Evolutionary conservation across 805 yeast genomes (phyloP).

Genomic region (Cyberlindnera japonica): DNA sequence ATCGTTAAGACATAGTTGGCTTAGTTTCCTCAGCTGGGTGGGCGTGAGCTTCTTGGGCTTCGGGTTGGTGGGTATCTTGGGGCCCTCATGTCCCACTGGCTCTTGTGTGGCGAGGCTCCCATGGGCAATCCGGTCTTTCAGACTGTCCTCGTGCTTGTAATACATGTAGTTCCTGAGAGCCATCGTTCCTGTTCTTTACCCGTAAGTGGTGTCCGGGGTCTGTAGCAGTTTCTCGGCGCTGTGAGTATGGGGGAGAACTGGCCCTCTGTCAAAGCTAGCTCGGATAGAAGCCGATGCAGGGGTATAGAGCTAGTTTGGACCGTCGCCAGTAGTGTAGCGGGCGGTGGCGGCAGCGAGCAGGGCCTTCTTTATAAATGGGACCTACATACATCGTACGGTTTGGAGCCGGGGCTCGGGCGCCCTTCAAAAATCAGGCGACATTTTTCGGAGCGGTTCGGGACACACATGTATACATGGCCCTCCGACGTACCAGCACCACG

Average conservation of each 20-base stretch:
- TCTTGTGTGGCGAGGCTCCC: slow-evolving; percentile 1
- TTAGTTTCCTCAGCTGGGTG: slow-evolving; percentile 26
- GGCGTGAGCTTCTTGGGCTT: slow-evolving; percentile 27
- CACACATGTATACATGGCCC: neutral
- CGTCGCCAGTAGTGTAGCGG: too few relatives aligned
- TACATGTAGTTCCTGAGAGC: slow-evolving; percentile 44
- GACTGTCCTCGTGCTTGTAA: slow-evolving; percentile 36
- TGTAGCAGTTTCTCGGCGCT: too few relatives aligned
- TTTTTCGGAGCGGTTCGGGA: neutral
- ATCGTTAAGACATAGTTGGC: slow-evolving; percentile 8
- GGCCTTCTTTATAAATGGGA: too few relatives aligned
- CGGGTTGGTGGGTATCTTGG: neutral
- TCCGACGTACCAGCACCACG: too few relatives aligned
- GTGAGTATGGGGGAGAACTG: too few relatives aligned
- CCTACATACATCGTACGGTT: neutral
- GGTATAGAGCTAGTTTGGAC: too few relatives aligned
- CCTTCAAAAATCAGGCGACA: neutral
- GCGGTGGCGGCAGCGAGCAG: too few relatives aligned
- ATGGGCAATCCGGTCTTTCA: slow-evolving; percentile 35
- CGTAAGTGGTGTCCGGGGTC: neutral
- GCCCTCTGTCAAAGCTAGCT: too few relatives aligned
- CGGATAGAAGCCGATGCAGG: too few relatives aligned
- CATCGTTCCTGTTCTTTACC: slow-evolving; percentile 26
- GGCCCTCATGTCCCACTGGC: neutral
- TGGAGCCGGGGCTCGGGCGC: neutral